Percentiles rank a stretch among this genome's conserved stretches.
Conservation (phyloP, 2,329 filamentous ascomycete genomes). For the Trichoderma gracile region DNA sequence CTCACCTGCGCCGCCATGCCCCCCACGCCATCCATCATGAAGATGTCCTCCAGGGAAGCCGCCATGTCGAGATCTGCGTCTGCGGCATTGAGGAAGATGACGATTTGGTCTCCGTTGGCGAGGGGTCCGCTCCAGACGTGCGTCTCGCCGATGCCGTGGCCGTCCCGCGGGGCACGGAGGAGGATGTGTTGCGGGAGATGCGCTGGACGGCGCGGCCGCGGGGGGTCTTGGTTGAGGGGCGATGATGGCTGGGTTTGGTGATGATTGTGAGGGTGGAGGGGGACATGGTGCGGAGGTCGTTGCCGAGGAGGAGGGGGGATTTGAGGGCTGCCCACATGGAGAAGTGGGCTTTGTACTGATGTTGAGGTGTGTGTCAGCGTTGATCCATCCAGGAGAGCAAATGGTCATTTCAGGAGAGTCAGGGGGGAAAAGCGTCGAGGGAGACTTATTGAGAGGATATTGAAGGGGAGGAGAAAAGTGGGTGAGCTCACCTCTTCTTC, state of each 20-base stretch:
- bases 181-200: constrained; percentile 28
- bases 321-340: constrained; percentile 50
- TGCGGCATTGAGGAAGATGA: constrained; percentile 26
- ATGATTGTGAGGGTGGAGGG: constrained; percentile 29
- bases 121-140: constrained; percentile 36
- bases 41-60: constrained; percentile 21
- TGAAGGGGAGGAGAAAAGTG: no score
- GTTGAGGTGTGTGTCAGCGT: no score
- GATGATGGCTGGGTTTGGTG: constrained; percentile 33
- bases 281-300: constrained; percentile 37
- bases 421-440: no score
- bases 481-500: constrained; percentile 15
- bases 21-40: constrained; percentile 22
- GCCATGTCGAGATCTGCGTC: constrained; percentile 24
- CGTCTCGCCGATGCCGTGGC: constrained; percentile 31
- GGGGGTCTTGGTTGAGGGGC: constrained; percentile 42
- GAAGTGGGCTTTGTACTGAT: constrained; percentile 41
- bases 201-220: constrained; percentile 32
- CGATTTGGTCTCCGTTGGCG: constrained; percentile 26
- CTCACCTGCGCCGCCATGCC: constrained; percentile 16
- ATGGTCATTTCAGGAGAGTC: no score
- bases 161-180: constrained; percentile 30
- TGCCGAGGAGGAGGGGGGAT: constrained; percentile 47
- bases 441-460: no score
- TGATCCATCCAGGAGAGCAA: no score